Conservation (phyloP, 768 basidiomycete species). For the Phlebiopsis gigantea region DNA sequence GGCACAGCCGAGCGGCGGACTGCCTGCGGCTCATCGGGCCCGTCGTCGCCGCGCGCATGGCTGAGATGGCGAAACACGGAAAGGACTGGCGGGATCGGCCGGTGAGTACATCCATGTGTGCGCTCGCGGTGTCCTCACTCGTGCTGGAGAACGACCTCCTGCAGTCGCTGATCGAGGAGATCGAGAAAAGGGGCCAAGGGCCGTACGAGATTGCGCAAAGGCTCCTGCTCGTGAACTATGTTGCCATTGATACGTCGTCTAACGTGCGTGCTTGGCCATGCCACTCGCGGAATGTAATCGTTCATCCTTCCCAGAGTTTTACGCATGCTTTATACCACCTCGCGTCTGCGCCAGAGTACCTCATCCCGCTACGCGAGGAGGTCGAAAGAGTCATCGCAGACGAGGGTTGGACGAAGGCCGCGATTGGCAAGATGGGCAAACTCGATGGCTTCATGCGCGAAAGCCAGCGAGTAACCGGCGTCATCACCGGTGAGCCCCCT, state of each 20-base stretch:
- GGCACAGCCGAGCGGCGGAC: not conserved
- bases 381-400: conserved; percentile 21
- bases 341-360: conserved; percentile 24
- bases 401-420: conserved; percentile 25
- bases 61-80: conserved; percentile 9
- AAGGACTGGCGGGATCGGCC: conserved; percentile 7
- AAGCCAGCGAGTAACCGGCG: conserved; percentile 20
- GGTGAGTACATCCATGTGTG: not conserved
- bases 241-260: conserved; percentile 16
- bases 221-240: conserved; percentile 18
- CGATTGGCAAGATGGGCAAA: conserved; percentile 27
- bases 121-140: no score
- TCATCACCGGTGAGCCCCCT: conserved; percentile 22
- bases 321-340: conserved; percentile 25
- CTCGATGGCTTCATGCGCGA: conserved; percentile 33
- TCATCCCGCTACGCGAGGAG: conserved; percentile 27
- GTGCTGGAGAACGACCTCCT: conserved; percentile 20
- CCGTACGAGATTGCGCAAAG: not conserved
- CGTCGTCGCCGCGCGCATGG: conserved; percentile 11
- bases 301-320: conserved; percentile 13
- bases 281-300: no score
- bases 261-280: no score
- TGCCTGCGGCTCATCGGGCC: conserved; percentile 7
- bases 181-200: not conserved
- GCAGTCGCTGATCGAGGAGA: conserved; percentile 16